Percentiles rank a stretch among this genome's conserved stretches.
Evolutionary conservation across 1,139 yeast genomes (phyloP).

Genomic region (Geotrichum histeridarum): DNA sequence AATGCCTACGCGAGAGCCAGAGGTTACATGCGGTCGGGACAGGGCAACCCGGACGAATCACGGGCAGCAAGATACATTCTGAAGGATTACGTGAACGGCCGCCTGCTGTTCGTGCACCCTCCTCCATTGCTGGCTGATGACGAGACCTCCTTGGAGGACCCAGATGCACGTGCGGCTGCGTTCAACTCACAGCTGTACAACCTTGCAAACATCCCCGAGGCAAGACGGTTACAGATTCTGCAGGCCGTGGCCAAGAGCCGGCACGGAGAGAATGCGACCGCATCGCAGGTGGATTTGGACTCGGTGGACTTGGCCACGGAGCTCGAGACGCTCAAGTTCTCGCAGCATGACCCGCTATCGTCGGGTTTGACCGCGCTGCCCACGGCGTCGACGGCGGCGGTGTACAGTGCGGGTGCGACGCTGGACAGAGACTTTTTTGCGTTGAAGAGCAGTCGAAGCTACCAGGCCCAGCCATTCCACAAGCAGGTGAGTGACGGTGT

Average conservation of each 20-base stretch:
- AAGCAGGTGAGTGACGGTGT: slow-evolving; percentile 29
- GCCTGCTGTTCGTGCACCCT: slow-evolving; percentile 76
- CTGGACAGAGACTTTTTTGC: slow-evolving; percentile 80
- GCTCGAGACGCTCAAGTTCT: slow-evolving; percentile 66
- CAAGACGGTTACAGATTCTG: slow-evolving; percentile 65
- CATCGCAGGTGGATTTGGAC: slow-evolving; percentile 39
- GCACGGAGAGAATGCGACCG: slow-evolving; percentile 18
- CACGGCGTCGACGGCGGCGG: slow-evolving; percentile 27
- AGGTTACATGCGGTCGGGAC: slow-evolving; percentile 90
- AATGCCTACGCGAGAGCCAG: slow-evolving; percentile 94
- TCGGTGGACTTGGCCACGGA: slow-evolving; percentile 65
- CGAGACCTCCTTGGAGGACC: slow-evolving; percentile 39
- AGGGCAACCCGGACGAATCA: slow-evolving; percentile 95
- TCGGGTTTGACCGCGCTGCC: slow-evolving; percentile 34
- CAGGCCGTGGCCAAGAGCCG: slow-evolving; percentile 40
- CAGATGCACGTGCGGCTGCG: slow-evolving; percentile 43
- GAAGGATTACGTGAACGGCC: slow-evolving; percentile 93
- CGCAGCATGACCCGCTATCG: slow-evolving; percentile 58
- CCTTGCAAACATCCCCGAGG: slow-evolving; percentile 54
- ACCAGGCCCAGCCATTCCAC: slow-evolving; percentile 66
- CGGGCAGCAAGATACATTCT: slow-evolving; percentile 89
- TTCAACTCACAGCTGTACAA: slow-evolving; percentile 74
- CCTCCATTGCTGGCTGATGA: slow-evolving; percentile 56
- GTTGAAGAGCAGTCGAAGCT: slow-evolving; percentile 60
- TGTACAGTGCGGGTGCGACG: slow-evolving; percentile 65